Evolutionary conservation across 345 rosid species (phyloP).

Genomic region (Hevea brasiliensis): DNA sequence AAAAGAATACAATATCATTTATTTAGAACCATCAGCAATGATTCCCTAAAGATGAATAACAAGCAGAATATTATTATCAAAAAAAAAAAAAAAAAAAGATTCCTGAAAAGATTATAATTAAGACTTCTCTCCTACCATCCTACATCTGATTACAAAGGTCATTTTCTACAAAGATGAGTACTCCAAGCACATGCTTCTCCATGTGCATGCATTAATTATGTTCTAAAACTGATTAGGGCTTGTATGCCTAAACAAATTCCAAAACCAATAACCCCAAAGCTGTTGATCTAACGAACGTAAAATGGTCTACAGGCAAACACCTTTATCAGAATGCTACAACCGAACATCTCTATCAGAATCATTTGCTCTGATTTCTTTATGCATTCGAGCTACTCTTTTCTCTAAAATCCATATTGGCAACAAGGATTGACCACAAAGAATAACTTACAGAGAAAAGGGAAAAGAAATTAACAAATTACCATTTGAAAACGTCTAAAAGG

Average conservation of each 20-base stretch:
- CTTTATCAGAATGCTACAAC: background rate
- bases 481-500: slow-evolving; percentile 11
- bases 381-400: background rate
- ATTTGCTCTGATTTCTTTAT: slow-evolving; percentile 20
- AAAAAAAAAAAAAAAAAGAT: too few relatives aligned
- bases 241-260: background rate
- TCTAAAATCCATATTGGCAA: background rate
- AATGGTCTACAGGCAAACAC: background rate
- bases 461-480: slow-evolving; percentile 10
- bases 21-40: background rate
- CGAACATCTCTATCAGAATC: slow-evolving; percentile 4
- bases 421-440: slow-evolving; percentile 12
- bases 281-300: background rate
- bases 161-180: background rate
- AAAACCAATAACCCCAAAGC: background rate
- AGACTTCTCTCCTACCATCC: background rate
- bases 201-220: background rate
- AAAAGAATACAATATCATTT: background rate
- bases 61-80: too few relatives aligned
- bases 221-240: background rate
- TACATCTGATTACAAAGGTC: background rate
- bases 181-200: slow-evolving; percentile 7
- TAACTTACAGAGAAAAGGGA: slow-evolving; percentile 1
- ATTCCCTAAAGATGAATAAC: too few relatives aligned
- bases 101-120: too few relatives aligned